Evolutionary conservation across 2,329 filamentous ascomycete species (phyloP), one percentile per base, ranked within the genome.

Genomic region (Diplodia scrobiculata): DNA sequence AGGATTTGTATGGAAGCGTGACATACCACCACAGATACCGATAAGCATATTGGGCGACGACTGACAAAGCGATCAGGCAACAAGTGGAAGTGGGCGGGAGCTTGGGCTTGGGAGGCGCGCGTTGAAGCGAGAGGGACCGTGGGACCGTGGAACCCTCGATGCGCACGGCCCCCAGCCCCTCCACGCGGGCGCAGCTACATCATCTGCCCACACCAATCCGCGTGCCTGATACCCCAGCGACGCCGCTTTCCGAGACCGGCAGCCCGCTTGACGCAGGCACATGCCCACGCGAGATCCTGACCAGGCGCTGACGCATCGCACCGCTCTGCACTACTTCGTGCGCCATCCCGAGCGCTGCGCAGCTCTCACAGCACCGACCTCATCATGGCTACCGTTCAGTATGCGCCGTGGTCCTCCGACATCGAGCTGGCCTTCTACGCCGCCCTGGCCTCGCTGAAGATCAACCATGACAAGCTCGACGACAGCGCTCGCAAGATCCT

Each of bases 381-480:
- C 67, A 72, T 67, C 66, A 80, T 79, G 77, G 70, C 79, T 9
- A 74, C 77, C 29, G 21, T 91, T 76, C 87, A 89, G 81, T 99
- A 93, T 79, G 91, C 92, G 68, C 89, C 94, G 0, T 98, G 97
- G 83, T 87, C 89, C 48, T 97, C 94, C 58, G 92, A 97, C 79
- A 92, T 98, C 74, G 95, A 99, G 76, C 84, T 98, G 51, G 91
- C 92, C 52, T 99, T 99, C 79, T 99, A 97, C 77, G 90, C 91
- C 53, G 89, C 92, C 5, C 86, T 99, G n/a, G 95, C 96, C 67
- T 87, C 89, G 5, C 90, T 90, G 70, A 99, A 99, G 80, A 92
- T 99, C 76, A 92, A 98, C 77, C 89, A 96, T 84, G 95, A 97
- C 81, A 97, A 93, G 80, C 91, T 99, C 62, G 91, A 97, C 80